Conservation (phyloP, 257 asterid genomes). For the Leonotis leonurus region DNA sequence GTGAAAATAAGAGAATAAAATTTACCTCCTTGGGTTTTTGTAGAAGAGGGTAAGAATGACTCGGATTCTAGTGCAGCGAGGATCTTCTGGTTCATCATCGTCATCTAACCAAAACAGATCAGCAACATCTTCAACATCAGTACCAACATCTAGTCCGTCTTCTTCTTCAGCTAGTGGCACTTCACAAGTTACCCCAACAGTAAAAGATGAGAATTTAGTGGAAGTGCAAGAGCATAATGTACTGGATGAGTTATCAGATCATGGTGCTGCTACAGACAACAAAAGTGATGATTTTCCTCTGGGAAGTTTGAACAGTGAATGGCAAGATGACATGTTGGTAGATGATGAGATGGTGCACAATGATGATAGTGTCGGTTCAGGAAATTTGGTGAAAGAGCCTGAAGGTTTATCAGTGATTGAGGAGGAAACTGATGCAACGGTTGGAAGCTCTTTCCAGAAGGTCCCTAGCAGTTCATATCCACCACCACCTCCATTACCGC, state of each 20-base stretch:
- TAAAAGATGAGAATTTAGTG: constrained; percentile 47
- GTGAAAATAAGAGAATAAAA: constrained; percentile 21
- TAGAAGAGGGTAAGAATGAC: constrained; percentile 59
- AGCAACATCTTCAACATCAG: constrained; percentile 45
- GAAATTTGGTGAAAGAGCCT: constrained; percentile 31
- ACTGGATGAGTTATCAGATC: constrained; percentile 42
- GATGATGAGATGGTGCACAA: constrained; percentile 32
- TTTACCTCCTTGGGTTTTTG: constrained; percentile 17
- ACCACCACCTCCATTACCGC: constrained; percentile 97
- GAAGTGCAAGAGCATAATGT: constrained; percentile 49
- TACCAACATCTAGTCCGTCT: constrained; percentile 35
- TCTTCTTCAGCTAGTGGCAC: constrained; percentile 35
- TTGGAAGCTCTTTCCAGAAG: constrained; percentile 48
- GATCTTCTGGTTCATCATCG: constrained; percentile 71
- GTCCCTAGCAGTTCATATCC: constrained; percentile 61
- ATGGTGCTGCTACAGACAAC: constrained; percentile 24
- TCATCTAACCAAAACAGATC: constrained; percentile 61
- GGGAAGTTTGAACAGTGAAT: too few species aligned
- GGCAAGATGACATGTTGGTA: constrained; percentile 30
- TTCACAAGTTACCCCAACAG: constrained; percentile 38
- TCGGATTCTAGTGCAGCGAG: constrained; percentile 84
- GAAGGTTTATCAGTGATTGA: constrained; percentile 37
- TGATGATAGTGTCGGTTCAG: constrained; percentile 38
- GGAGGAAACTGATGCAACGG: constrained; percentile 47
- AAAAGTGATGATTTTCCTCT: constrained; percentile 41